Evolutionary conservation across 2,329 filamentous ascomycete species (phyloP), one percentile per base, ranked within the genome.

Genomic region (Apiospora hydei): DNA sequence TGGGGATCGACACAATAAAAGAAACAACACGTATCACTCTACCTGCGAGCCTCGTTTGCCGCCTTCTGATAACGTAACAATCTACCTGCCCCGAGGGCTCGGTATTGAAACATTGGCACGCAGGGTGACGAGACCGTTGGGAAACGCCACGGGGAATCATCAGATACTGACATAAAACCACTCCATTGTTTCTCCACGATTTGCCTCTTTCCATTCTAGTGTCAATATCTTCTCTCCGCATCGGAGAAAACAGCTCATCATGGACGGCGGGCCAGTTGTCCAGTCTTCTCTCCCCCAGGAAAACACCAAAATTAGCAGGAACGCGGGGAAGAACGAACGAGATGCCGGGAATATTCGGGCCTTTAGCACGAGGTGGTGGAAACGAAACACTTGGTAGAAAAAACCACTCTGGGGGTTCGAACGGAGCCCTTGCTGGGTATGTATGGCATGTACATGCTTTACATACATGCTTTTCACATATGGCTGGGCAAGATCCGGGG

Each of bases 301-400:
- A 64, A 41, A 3, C 10, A 24, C 57, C 57, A 64, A 64, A 41
- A 41, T 64, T 64, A 64, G 57, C 11, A 61, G 10, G 30, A 64
- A 64, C 57, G 57, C 57, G 57, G 57, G 57, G 57, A 41, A 64
- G 57, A 10, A 4, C 14, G 51, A 53, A 30, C 53, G 16, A 34
- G 34, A 70, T 68, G 53, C 71, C 69, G 70, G 47, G 64, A 44
- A 70, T 44, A 64, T 26, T 69, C 68, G 64, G 66, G 41, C 69
- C 67, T 71, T 72, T 69, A 30, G 67, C 43, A 61, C 44, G 70
- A 71, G 57, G 71, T 70, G 69, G 46, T 46, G 41, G 69, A 49
- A 49, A 64, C 71, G 69, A 71, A 69, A 67, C 67, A 24, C 71
- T 74, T 74, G 66, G 71, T 71, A 69, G 18, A 47, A 47, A 21